Conservation (phyloP, 768 basidiomycete species). For the Lentinula boryana region DNA sequence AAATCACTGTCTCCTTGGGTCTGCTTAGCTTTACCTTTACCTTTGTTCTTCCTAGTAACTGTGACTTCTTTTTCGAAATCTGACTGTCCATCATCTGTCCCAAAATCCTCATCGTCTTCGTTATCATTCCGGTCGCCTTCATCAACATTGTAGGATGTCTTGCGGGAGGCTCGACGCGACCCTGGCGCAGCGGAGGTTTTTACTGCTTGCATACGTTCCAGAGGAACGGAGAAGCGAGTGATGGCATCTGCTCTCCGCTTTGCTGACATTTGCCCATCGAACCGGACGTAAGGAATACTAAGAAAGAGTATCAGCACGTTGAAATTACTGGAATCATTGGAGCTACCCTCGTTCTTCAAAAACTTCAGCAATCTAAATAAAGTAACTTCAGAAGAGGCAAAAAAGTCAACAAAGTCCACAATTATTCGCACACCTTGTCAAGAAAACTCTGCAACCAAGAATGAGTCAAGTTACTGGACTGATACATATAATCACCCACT, state of each 20-base stretch:
- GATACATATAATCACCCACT: neutral
- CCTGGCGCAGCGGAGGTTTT: neutral
- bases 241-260: slow-evolving; percentile 74
- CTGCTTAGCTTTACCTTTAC: slow-evolving; percentile 29
- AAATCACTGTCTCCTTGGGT: slow-evolving; percentile 4
- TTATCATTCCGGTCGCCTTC: slow-evolving; percentile 16
- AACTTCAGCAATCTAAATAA: slow-evolving; percentile 57
- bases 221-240: slow-evolving; percentile 63
- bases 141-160: neutral
- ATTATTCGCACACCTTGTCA: slow-evolving; percentile 1
- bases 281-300: slow-evolving; percentile 73
- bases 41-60: slow-evolving; percentile 28
- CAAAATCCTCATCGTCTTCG: slow-evolving; percentile 29
- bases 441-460: neutral
- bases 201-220: slow-evolving; percentile 18
- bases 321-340: neutral
- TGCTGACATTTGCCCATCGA: slow-evolving; percentile 85
- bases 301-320: neutral
- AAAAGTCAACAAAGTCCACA: neutral
- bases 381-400: slow-evolving; percentile 4
- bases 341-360: slow-evolving; percentile 58
- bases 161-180: neutral
- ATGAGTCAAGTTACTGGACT: neutral
- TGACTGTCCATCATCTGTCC: slow-evolving; percentile 21
- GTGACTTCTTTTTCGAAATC: slow-evolving; percentile 20